Evolutionary conservation across 1,139 yeast genomes (phyloP).

Genomic region (Hyphopichia buzzinii): DNA sequence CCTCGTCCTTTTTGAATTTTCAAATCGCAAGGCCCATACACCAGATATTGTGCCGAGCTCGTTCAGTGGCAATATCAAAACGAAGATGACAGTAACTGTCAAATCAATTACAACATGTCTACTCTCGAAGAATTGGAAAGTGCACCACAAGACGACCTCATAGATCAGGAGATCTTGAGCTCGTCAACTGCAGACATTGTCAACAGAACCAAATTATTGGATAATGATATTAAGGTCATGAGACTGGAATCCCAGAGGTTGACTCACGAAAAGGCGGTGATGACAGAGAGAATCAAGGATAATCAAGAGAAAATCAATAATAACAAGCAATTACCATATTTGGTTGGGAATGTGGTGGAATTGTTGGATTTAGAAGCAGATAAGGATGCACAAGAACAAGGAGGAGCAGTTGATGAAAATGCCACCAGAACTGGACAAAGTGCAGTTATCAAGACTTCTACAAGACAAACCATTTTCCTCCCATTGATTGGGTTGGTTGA

Average conservation of each 20-base stretch:
- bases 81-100: too few species aligned
- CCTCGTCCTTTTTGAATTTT: too few species aligned
- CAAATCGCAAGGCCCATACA: too few species aligned
- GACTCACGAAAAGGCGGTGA: slow-evolving; percentile 87
- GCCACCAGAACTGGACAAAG: slow-evolving; percentile 94
- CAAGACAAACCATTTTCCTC: slow-evolving; percentile 94
- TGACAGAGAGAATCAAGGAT: slow-evolving; percentile 92
- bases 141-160: slow-evolving; percentile 42
- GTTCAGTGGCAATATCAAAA: not conserved
- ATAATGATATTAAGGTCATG: slow-evolving; percentile 95
- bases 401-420: slow-evolving; percentile 92
- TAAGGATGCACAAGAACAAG: slow-evolving; percentile 85
- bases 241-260: slow-evolving; percentile 88
- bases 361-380: slow-evolving; percentile 84
- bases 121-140: slow-evolving; percentile 68
- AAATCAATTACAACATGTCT: slow-evolving; percentile 45
- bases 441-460: slow-evolving; percentile 95
- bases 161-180: slow-evolving; percentile 78
- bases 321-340: slow-evolving; percentile 91
- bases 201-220: slow-evolving; percentile 83
- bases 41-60: too few species aligned
- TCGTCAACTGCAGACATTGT: slow-evolving; percentile 81
- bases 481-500: slow-evolving; percentile 96
- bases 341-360: slow-evolving; percentile 98
- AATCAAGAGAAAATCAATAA: slow-evolving; percentile 95